Conservation (phyloP, 805 yeast species). For the Hanseniaspora lindneri region DNA sequence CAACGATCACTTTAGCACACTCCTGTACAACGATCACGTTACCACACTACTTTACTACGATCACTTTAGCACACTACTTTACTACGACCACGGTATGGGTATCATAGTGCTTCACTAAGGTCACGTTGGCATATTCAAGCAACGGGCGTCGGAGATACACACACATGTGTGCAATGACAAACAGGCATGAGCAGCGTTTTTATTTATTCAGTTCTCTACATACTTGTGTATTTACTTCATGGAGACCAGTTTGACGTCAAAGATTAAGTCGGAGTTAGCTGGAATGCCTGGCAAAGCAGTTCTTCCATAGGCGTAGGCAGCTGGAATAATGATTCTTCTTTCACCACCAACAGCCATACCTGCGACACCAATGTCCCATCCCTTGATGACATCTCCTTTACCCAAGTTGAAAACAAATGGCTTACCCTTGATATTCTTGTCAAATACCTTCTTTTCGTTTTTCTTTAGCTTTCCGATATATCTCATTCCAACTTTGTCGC, state of each 20-base stretch:
- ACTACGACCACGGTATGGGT: no score
- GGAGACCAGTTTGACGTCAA: conserved; percentile 86
- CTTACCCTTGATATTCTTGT: conserved; percentile 93
- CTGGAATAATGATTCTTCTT: conserved; percentile 92
- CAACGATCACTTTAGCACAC: no score
- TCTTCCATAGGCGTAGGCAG: conserved; percentile 93
- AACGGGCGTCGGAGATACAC: no score
- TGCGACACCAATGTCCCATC: conserved; percentile 97
- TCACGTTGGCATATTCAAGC: no score
- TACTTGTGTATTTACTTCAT: conserved; percentile 47
- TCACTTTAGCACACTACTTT: no score
- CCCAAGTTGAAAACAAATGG: conserved; percentile 88
- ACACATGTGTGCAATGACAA: no score
- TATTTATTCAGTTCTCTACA: neutral
- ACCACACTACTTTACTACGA: no score
- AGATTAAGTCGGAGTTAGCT: conserved; percentile 89
- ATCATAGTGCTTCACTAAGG: no score
- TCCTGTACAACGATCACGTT: no score
- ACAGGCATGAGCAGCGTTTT: no score
- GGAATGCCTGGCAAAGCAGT: conserved; percentile 94
- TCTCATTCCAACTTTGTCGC: conserved; percentile 88
- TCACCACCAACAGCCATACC: conserved; percentile 99
- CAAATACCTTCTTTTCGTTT: conserved; percentile 81
- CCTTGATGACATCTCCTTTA: conserved; percentile 96
- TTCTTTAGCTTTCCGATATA: conserved; percentile 88